Conservation (phyloP, 2,329 filamentous ascomycete species). For the Pseudocercospora pini-densiflorae region DNA sequence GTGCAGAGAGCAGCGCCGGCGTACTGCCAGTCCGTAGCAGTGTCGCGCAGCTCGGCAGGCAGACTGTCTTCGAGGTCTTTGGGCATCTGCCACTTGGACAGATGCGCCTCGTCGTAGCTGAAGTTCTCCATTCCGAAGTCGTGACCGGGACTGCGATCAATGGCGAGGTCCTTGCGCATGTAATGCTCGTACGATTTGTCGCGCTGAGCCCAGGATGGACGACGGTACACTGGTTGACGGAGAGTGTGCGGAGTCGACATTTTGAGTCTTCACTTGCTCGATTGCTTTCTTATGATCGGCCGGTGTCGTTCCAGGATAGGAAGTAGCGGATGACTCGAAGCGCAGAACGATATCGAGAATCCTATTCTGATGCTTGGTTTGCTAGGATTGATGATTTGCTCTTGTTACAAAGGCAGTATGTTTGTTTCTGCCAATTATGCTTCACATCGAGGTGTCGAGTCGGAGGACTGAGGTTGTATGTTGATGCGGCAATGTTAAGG, state of each 20-base stretch:
- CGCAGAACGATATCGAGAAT: background rate
- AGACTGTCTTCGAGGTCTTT: slow-evolving; percentile 44
- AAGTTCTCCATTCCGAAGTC: slow-evolving; percentile 39
- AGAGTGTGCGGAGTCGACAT: background rate
- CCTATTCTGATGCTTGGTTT: slow-evolving; percentile 7
- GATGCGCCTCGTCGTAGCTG: slow-evolving; percentile 43
- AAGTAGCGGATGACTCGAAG: slow-evolving; percentile 9
- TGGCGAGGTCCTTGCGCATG: slow-evolving; percentile 31
- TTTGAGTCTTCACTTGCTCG: slow-evolving; percentile 1
- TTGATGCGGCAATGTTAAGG: background rate
- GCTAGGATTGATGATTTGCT: background rate
- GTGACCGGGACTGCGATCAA: slow-evolving; percentile 26
- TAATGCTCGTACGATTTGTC: slow-evolving; percentile 31
- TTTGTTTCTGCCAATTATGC: background rate
- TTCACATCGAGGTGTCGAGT: background rate
- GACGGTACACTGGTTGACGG: slow-evolving; percentile 34
- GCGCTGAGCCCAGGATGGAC: slow-evolving; percentile 35
- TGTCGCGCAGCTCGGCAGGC: slow-evolving; percentile 40
- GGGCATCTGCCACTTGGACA: slow-evolving; percentile 45
- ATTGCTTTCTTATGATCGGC: slow-evolving; percentile 2
- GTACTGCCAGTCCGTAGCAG: slow-evolving; percentile 45
- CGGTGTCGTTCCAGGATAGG: slow-evolving; percentile 2
- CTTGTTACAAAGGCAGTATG: background rate
- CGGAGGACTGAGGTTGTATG: background rate
- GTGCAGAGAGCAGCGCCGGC: slow-evolving; percentile 53